Base-by-base conservation (phyloP, 192 early-diverging fungal genomes). In the Endogone sp. region DNA sequence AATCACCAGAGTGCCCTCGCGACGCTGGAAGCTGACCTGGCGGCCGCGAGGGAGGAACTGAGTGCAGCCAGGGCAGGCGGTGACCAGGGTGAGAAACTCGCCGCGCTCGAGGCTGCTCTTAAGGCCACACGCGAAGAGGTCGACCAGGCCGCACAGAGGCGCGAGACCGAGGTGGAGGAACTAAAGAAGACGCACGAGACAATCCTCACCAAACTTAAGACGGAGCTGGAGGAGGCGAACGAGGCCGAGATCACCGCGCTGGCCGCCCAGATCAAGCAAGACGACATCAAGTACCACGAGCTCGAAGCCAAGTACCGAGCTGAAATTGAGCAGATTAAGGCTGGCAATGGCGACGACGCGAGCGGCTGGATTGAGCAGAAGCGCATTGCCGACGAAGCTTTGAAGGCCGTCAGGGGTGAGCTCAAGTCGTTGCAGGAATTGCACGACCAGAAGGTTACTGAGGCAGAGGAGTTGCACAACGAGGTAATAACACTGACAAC, bases 311-410 rank as follows among this genome's bases (percentile, higher is more conserved):
- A 44, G 37, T 44, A 44, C 13, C 37, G 13, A 13, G 37, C 37
- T 13, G 37, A 44, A 44, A 44, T 44, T 13, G 37, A 44, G 37
- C 4, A 44, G 37, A 44, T 44, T 44, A 44, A 13, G 13, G 37
- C 37, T 13, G 37, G 37, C 37, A 44, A 13, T 44, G 13, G 30
- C 30, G 54, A 29, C 24, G 29, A 64, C 10, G 23, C 8, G 26
- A 64, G 30, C 24, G 28, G 16, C 28, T 30, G 28, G 21, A 62
- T 62, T 30, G 61, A 3, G 61, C 28, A 10, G 13, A 66, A 66
- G 37, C 11, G 54, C 29, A 66, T 60, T 20, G 56, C 58, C 24
- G 66, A 55, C 24, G 61, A 56, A 56, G 49, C 59, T 44, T 37
- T 70, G 24, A 30, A 23, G 22, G 65, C 54, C 13, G 28, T 70